Evolutionary conservation across 2,329 filamentous ascomycete species (phyloP).

Genomic region (Neopestalotiopsis sp.): DNA sequence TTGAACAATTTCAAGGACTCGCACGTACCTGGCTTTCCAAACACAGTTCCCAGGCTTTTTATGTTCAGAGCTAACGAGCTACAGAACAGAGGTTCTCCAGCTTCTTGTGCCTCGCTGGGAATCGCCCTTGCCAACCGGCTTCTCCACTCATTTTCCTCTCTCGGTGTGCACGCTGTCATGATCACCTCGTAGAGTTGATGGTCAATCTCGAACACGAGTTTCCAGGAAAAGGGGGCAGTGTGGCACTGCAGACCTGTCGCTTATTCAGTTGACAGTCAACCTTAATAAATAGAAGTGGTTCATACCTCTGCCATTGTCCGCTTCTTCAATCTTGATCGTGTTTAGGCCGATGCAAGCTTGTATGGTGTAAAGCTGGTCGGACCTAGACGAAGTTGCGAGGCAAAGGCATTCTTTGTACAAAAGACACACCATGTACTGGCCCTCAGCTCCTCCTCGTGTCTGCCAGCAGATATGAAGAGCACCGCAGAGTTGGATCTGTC

Average conservation of each 20-base stretch:
- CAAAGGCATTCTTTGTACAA: slow-evolving; percentile 84
- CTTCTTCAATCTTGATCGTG: slow-evolving; percentile 70
- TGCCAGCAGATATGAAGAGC: slow-evolving; percentile 85
- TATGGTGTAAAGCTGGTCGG: slow-evolving; percentile 72
- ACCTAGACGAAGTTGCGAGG: slow-evolving; percentile 70
- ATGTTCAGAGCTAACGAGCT: slow-evolving; percentile 73
- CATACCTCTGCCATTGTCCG: slow-evolving; percentile 76
- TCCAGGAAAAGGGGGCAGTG: slow-evolving; percentile 88
- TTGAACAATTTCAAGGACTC: neutral
- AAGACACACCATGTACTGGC: slow-evolving; percentile 83
- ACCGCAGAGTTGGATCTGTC: slow-evolving; percentile 81
- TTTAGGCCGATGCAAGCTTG: slow-evolving; percentile 75
- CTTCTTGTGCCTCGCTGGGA: slow-evolving; percentile 52
- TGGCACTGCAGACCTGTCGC: slow-evolving; percentile 80
- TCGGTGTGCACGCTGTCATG: slow-evolving; percentile 81
- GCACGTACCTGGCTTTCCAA: slow-evolving; percentile 69
- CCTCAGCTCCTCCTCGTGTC: slow-evolving; percentile 67
- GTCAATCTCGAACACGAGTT: slow-evolving; percentile 80
- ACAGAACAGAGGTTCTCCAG: slow-evolving; percentile 55
- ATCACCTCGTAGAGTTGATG: slow-evolving; percentile 83
- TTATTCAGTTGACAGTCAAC: neutral
- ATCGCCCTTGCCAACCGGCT: slow-evolving; percentile 63
- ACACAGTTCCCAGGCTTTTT: slow-evolving; percentile 75
- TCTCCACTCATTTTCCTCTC: slow-evolving; percentile 83
- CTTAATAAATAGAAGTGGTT: neutral